A percentile compares a stretch with the other conserved stretches of the same genome.
Evolutionary conservation across 192 early-diverging fungal genomes (phyloP).

Genomic region (Geranomyces variabilis): DNA sequence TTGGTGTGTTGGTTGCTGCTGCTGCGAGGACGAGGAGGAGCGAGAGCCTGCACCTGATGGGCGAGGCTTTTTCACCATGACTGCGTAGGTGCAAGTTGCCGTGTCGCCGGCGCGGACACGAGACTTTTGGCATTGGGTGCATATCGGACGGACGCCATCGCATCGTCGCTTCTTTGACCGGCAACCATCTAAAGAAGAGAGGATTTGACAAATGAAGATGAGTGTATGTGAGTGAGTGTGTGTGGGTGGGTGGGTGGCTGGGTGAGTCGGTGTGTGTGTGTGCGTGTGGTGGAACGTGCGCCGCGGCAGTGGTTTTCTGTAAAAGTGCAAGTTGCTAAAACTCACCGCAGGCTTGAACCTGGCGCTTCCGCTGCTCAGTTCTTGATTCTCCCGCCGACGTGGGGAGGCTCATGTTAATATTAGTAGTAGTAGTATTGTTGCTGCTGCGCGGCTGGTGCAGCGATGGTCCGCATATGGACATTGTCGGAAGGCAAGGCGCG

Average conservation of each 20-base stretch:
- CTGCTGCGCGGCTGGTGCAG: no score
- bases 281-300: no score
- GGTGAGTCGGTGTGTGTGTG: no score
- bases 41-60: no score
- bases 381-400: background rate
- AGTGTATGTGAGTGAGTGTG: background rate
- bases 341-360: conserved; percentile 1
- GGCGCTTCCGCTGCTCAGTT: conserved; percentile 7
- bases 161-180: conserved; percentile 42
- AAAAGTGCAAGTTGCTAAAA: no score
- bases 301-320: no score
- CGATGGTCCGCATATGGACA: no score
- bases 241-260: no score
- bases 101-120: conserved; percentile 14
- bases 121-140: conserved; percentile 41
- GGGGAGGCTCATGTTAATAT: background rate
- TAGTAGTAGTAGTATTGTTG: no score
- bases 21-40: no score
- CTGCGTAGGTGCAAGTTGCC: conserved; percentile 20
- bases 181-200: conserved; percentile 32
- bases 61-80: conserved; percentile 18
- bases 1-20: background rate
- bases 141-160: conserved; percentile 43
- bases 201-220: no score
- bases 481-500: no score